Evolutionary conservation across 441 rosid genomes (phyloP), one percentile per base, ranked within the genome.

Genomic region (Erodium chrysanthum): DNA sequence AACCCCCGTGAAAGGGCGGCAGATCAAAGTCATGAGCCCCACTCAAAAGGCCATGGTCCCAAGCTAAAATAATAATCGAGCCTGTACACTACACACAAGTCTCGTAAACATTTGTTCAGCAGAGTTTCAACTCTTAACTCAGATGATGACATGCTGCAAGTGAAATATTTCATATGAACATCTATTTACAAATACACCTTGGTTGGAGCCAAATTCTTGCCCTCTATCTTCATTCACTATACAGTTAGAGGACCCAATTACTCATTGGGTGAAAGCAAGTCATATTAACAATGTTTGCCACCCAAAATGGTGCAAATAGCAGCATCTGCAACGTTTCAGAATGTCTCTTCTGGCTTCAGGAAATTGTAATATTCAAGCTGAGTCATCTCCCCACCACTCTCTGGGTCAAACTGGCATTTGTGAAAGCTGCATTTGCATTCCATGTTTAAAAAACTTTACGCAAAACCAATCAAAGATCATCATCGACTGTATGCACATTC

Each of bases 391-490:
- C 98, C 96, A 67, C 97, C 97, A 29, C 84, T 74, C 68, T 79
- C 78, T 9, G 92, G 92, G 79, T 93, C 95, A 63, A 93, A 93
- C 66, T 77, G 81, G 84, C 95, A 89, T 78, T 91, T 85, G 76
- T 87, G 86, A 76, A 88, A 88, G 76, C 97, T 93, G 94, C 17
- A 52, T 48, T 67, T 12, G 33, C 23, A 23, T 12, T 52, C 59
- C 59, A 15, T 12, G 1, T 15, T n/a, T 1, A 25, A 5, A 33
- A 33, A 33, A 33, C 37, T 5, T 33, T 11, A 42, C n/a, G 48
- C 15, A 42, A 46, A 46, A 14, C 17, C 52, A 14, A 2, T 2
- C 17, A 46, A 46, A 46, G 6, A 46, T 18, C 52, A 46, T 46
- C 48, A 42, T 37, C 12, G 12, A 46, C 52, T 33, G 42, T 37